Base-by-base conservation (phyloP, 352 stramenopile species). In the Pythium rishiriense region DNA sequence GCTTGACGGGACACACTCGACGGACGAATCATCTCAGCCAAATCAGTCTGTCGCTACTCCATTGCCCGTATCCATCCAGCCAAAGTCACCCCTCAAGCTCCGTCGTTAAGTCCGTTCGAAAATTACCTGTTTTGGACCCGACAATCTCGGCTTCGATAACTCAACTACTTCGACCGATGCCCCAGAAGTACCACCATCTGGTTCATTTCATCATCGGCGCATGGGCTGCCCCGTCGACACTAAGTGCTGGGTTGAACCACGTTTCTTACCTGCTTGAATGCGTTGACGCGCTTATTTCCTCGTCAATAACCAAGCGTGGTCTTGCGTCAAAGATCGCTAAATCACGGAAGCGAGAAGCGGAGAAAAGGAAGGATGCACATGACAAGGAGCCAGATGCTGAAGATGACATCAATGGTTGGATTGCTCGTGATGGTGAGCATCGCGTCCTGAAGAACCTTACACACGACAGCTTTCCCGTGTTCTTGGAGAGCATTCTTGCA, bases 371-470 rank as follows among this genome's bases (percentile, higher is more conserved):
- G 14, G 7, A 15, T 28, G n/a, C 50, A n/a, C 41, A 15, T 14
- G 42, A 60, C n/a, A 60, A 60, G n/a, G 71, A 81, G 26, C 68
- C 64, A 6, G 64, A 75, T 19, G 68, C 69, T 58, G 68, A 79
- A 15, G 72, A 79, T 31, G 60, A 73, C 12, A 35, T 72, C 4
- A 53, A 68, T 8, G 48, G 52, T 29, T 74, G 62, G 58, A 39
- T 74, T 14, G 73, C 81, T 15, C 26, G 50, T 1, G 66, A 83
- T 48, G 84, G 84, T 25, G 76, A 90, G 35, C 84, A 93, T 50
- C 64, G 79, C 14, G 69, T 88, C 24, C 59, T 93, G 7, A 87
- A 87, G 61, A 90, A 68, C 31, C 53, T 93, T 54, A 89, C 79
- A 10, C 79, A 84, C 58, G 72, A 81, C 28, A 87, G 82, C 4